Percentiles rank a stretch among this genome's conserved stretches.
Evolutionary conservation across 2,329 filamentous ascomycete species (phyloP).

Genomic region (Exophiala bonariae): DNA sequence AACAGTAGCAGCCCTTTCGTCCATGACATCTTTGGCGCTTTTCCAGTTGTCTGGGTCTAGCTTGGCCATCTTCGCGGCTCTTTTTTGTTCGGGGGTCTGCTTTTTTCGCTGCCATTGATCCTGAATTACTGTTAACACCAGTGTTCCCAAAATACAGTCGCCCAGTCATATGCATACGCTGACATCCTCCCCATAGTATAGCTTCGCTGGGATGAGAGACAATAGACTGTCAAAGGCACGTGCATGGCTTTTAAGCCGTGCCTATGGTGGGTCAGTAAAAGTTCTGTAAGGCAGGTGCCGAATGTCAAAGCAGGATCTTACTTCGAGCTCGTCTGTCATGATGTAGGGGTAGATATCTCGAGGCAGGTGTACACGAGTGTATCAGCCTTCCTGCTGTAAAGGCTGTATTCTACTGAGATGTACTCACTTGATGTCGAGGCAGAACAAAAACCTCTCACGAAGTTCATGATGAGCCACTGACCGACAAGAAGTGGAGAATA

Average conservation of each 20-base stretch:
- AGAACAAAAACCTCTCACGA: no score
- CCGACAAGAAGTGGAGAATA: constrained; percentile 4
- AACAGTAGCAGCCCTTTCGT: constrained; percentile 69
- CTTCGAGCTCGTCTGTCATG: constrained; percentile 25
- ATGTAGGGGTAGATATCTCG: not conserved
- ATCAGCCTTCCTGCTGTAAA: no score
- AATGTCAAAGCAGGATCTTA: constrained; percentile 9
- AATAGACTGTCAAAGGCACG: constrained; percentile 84
- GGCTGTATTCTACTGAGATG: not conserved
- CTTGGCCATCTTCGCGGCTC: constrained; percentile 80
- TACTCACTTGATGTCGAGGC: no score
- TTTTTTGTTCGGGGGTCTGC: constrained; percentile 87
- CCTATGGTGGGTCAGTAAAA: constrained; percentile 36
- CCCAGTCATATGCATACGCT: constrained; percentile 60
- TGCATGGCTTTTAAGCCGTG: constrained; percentile 54
- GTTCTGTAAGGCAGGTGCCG: not conserved
- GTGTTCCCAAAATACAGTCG: not conserved
- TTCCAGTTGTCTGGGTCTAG: constrained; percentile 88
- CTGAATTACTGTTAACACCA: constrained; percentile 46
- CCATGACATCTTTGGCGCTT: constrained; percentile 89
- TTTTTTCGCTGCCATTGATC: constrained; percentile 95
- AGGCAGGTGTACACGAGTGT: no score
- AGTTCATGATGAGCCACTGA: constrained; percentile 2
- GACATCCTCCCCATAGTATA: constrained; percentile 84
- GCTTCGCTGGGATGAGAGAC: constrained; percentile 84